A percentile compares a stretch with the other conserved stretches of the same genome.
phyloP scores from a whole-genome alignment of 129 eudicot species.

The Mikania micrantha region DNA sequence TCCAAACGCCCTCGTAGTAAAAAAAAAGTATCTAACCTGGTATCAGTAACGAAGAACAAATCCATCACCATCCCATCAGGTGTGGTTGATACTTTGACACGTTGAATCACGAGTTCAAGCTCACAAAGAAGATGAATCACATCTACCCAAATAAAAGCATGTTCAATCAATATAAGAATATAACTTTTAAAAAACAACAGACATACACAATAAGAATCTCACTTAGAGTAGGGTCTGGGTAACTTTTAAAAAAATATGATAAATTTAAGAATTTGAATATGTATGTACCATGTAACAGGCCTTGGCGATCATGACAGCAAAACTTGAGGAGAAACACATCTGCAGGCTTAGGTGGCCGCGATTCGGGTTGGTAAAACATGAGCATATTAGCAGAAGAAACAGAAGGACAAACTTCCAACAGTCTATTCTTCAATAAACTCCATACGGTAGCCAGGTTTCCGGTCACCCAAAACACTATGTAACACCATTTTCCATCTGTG shows the following conservation, averaged over 20 bases:
- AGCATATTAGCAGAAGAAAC: constrained; percentile 64
- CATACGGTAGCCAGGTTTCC: constrained; percentile 57
- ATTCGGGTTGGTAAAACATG: constrained; percentile 40
- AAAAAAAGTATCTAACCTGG: constrained; percentile 35
- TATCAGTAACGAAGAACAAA: constrained; percentile 63
- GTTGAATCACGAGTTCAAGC: constrained; percentile 66
- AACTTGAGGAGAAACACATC: constrained; percentile 72
- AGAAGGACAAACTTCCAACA: constrained; percentile 71
- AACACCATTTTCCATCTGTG: constrained; percentile 91
- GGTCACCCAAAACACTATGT: constrained; percentile 66
- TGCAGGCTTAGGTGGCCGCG: constrained; percentile 57
- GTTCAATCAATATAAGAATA: background rate
- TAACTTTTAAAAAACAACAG: background rate
- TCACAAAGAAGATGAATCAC: constrained; percentile 62
- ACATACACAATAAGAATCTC: too few species aligned
- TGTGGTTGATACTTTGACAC: constrained; percentile 74
- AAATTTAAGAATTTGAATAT: background rate
- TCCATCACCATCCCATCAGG: constrained; percentile 86
- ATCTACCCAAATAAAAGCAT: constrained; percentile 42
- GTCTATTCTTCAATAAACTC: constrained; percentile 66
- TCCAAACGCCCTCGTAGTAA: background rate
- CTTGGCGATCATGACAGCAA: constrained; percentile 63
- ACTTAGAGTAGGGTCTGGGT: too few species aligned
- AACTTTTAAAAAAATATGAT: background rate
- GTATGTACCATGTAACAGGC: constrained; percentile 67